These are phyloP conservation scores for Metarhizium brunneum DNA, from an alignment of 2,329 filamentous ascomycete genomes.

Conservation along the genomic window DNA sequence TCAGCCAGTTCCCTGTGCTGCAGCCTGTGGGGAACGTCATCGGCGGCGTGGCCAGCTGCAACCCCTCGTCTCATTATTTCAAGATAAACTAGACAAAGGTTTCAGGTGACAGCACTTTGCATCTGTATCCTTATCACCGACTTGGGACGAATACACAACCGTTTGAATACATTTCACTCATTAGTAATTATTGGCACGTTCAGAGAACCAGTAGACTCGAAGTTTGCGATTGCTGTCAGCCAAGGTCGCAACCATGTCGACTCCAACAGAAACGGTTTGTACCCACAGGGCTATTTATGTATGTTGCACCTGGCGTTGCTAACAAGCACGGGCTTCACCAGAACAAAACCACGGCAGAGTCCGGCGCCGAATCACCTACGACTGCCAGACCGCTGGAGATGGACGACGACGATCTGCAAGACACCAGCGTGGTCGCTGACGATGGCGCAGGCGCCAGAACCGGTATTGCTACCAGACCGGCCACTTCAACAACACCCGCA, in stretches of 20 bases:
- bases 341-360: slow-evolving; percentile 33
- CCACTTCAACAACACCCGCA: slow-evolving; percentile 10
- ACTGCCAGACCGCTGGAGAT: slow-evolving; percentile 56
- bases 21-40: slow-evolving; percentile 29
- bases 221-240: background rate
- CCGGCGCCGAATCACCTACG: slow-evolving; percentile 54
- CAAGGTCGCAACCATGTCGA: slow-evolving; percentile 26
- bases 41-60: slow-evolving; percentile 10
- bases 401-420: slow-evolving; percentile 62
- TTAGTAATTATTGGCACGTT: background rate
- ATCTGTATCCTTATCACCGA: background rate
- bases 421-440: slow-evolving; percentile 40
- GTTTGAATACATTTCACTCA: background rate
- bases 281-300: slow-evolving; percentile 9
- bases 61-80: slow-evolving; percentile 4
- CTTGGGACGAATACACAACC: background rate
- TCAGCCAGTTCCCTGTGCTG: slow-evolving; percentile 5
- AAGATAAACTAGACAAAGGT: background rate
- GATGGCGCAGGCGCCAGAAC: slow-evolving; percentile 23
- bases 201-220: background rate
- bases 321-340: slow-evolving; percentile 17
- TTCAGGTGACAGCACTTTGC: background rate
- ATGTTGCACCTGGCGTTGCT: slow-evolving; percentile 10
- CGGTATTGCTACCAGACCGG: background rate
- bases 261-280: slow-evolving; percentile 34